Conservation (phyloP, 1,284 basidiomycete genomes). For the Mycosarcoma maydis region DNA sequence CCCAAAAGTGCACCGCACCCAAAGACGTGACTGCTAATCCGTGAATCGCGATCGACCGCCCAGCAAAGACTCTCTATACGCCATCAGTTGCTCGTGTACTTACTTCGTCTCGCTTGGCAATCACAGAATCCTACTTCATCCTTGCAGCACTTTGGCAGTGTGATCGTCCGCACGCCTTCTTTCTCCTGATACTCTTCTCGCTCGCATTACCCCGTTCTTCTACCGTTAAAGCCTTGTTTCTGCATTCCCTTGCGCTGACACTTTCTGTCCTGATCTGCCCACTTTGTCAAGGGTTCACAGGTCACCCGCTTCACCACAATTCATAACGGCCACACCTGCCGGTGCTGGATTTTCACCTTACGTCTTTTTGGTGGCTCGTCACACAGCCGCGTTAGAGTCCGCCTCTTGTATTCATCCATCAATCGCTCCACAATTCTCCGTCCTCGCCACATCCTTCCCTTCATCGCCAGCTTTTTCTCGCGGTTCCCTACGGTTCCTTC, state of each 20-base stretch:
- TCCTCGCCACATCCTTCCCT: background rate
- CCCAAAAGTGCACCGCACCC: conserved; percentile 15
- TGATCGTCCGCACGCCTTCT: background rate
- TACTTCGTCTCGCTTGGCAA: conserved; percentile 26
- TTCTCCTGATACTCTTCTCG: conserved; percentile 2
- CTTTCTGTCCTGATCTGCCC: conserved; percentile 12
- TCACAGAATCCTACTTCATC: conserved; percentile 3
- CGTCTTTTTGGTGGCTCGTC: background rate
- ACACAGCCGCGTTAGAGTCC: background rate
- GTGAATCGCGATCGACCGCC: no score
- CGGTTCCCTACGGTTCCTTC: no score
- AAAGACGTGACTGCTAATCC: no score
- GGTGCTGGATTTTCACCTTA: no score
- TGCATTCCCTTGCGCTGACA: conserved; percentile 18
- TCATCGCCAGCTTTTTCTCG: background rate
- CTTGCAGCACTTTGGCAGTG: conserved; percentile 16
- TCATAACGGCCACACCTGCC: conserved; percentile 15
- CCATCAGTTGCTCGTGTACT: conserved; percentile 22
- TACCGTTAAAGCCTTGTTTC: conserved; percentile 19
- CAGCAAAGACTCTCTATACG: no score
- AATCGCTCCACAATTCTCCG: no score
- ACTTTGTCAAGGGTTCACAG: conserved; percentile 4
- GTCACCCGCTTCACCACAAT: background rate
- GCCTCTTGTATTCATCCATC: conserved; percentile 18
- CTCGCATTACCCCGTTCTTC: conserved; percentile 1